Evolutionary conservation across 169 alveolate genomes (phyloP), one percentile per base, ranked within the genome.

Genomic region (Theileria sp.): DNA sequence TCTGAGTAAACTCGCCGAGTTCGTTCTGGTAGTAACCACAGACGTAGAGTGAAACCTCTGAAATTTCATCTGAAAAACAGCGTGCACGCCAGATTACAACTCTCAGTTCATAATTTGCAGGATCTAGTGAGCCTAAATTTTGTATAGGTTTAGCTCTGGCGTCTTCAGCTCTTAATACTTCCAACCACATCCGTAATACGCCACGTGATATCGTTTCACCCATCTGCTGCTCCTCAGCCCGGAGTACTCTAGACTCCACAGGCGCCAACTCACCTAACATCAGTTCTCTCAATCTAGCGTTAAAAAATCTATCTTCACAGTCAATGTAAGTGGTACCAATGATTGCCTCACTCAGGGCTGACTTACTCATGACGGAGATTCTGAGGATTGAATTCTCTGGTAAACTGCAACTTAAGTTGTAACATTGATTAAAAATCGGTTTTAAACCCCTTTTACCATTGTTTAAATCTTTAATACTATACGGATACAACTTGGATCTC

Each of bases 71-170:
- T 0, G 96, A 93, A 44, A 91, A 94, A 7, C 91, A 92, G 34
- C 86, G 88, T 23, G 93, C 96, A 69, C 92, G 93, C 98, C 98
- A 95, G 30, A 95, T 85, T n/a, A 95, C 97, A 13, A 92, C 91
- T 56, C 98, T 75, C 26, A 95, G 85, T 74, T 95, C 95, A 70
- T 81, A 94, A 54, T 89, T 94, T 32, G 93, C 94, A 3, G 97
- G 95, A 78, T 95, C 97, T 36, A 92, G 88, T 21, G 94, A 86
- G 25, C 95, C 91, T 17, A 95, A 67, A 23, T 89, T 86, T 36
- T 90, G 87, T 0, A 92, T 79, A 15, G 97, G 97, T 38, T 92
- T 93, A 25, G 87, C 86, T 77, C 92, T 92, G 15, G 97, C 95
- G 64, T 81, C 89, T 21, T 91, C 94, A 50, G 85, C 88, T 25